Percentiles rank a stretch among this genome's conserved stretches.
Evolutionary conservation across 139 green algal species (phyloP).

Genomic region (Marvania coccoides): DNA sequence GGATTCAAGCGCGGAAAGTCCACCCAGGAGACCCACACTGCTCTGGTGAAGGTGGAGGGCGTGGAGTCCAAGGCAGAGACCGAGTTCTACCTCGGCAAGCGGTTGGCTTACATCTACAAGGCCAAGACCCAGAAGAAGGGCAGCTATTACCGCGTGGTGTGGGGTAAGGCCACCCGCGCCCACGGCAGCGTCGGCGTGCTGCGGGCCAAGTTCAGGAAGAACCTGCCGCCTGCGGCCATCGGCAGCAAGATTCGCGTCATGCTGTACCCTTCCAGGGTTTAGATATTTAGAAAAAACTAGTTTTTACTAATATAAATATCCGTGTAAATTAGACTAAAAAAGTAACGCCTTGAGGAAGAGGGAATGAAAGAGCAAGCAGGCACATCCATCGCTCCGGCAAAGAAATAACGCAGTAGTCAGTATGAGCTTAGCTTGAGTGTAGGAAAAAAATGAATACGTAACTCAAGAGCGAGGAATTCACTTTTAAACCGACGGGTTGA

Average conservation of each 20-base stretch:
- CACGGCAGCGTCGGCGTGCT: slow-evolving; percentile 90
- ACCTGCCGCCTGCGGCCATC: slow-evolving; percentile 81
- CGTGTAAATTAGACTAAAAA: no score
- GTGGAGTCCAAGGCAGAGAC: slow-evolving; percentile 79
- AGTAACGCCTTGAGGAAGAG: no score
- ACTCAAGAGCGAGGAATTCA: no score
- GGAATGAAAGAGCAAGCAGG: no score
- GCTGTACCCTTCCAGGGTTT: slow-evolving; percentile 81
- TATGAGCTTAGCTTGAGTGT: no score
- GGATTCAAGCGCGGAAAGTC: slow-evolving; percentile 70
- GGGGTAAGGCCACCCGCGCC: slow-evolving; percentile 85
- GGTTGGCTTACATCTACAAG: slow-evolving; percentile 98
- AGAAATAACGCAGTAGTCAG: no score
- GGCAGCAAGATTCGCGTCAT: slow-evolving; percentile 75
- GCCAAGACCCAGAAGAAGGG: slow-evolving; percentile 95
- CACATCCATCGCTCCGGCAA: no score
- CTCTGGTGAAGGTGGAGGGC: slow-evolving; percentile 87
- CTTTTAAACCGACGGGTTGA: no score
- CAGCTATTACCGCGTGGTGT: slow-evolving; percentile 86
- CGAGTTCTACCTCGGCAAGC: slow-evolving; percentile 97
- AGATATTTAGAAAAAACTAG: no score
- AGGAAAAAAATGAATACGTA: no score
- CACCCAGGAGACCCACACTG: slow-evolving; percentile 83
- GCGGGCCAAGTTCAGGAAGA: slow-evolving; percentile 92
- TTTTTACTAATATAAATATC: no score